These are phyloP conservation scores for Microdochium paspali DNA, from an alignment of 2,329 filamentous ascomycete genomes.

Conservation along the genomic window DNA sequence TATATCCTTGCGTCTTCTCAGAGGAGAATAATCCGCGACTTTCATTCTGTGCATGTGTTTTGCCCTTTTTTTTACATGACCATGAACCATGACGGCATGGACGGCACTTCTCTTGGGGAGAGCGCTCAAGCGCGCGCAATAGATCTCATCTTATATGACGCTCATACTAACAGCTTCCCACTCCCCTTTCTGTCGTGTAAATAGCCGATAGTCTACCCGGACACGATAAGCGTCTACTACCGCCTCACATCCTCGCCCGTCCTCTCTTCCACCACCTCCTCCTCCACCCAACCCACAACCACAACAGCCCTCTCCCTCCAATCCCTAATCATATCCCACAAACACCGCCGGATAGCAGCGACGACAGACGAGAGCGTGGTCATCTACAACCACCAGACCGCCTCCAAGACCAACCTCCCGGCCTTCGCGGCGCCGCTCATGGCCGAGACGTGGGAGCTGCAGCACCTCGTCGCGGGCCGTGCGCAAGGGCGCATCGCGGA, in stretches of 20 bases:
- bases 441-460: constrained; percentile 45
- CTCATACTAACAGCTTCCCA: not conserved
- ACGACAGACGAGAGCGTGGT: constrained; percentile 70
- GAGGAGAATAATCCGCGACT: no score
- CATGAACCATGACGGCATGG: no score
- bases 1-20: no score
- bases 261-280: constrained; percentile 5
- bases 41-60: no score
- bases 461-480: constrained; percentile 46
- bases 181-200: not conserved
- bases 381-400: constrained; percentile 62
- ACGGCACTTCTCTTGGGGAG: no score
- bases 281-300: no score
- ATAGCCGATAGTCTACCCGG: constrained; percentile 75
- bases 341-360: constrained; percentile 62
- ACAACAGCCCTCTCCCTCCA: constrained; percentile 46
- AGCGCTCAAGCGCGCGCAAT: no score
- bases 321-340: constrained; percentile 64
- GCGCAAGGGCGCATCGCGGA: constrained; percentile 43
- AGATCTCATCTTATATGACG: no score
- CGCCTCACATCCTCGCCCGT: constrained; percentile 50
- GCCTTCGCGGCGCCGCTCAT: constrained; percentile 55
- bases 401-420: constrained; percentile 45
- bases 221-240: constrained; percentile 76
- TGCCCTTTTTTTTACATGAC: no score